Conservation (phyloP, 1,284 basidiomycete species). For the Ganoderma sp. region DNA sequence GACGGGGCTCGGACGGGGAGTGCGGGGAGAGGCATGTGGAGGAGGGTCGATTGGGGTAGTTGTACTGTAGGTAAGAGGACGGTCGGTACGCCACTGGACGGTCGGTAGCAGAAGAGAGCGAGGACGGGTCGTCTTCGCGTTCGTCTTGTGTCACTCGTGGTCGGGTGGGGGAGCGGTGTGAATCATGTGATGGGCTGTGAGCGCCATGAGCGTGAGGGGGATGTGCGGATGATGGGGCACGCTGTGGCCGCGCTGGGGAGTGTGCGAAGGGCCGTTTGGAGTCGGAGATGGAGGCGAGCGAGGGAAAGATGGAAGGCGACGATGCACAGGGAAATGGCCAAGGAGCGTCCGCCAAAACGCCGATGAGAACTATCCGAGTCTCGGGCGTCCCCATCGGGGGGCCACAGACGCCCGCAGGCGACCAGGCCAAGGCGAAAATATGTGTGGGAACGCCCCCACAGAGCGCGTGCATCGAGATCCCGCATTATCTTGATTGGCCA, state of each 20-base stretch:
- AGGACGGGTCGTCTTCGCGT: constrained; percentile 3
- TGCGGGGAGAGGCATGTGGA: constrained; percentile 7
- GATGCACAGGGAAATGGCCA: constrained; percentile 27
- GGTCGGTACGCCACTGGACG: constrained; percentile 2
- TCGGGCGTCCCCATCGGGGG: constrained; percentile 26
- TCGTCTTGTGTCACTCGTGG: constrained; percentile 7
- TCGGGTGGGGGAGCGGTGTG: not conserved
- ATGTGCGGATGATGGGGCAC: constrained; percentile 4
- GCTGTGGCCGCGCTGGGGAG: constrained; percentile 4
- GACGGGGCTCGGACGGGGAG: constrained; percentile 1
- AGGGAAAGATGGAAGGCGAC: constrained; percentile 33
- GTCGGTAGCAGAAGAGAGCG: constrained; percentile 7
- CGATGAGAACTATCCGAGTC: constrained; percentile 33
- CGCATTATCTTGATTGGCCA: constrained; percentile 35
- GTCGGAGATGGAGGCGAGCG: constrained; percentile 29
- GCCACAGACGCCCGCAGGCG: constrained; percentile 15
- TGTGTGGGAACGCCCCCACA: constrained; percentile 15
- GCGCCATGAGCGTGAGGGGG: constrained; percentile 9
- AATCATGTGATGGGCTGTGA: constrained; percentile 23
- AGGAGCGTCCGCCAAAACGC: constrained; percentile 31
- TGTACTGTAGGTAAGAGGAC: not conserved
- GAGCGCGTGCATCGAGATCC: constrained; percentile 34
- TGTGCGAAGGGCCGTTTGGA: constrained; percentile 21
- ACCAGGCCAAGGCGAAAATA: constrained; percentile 18
- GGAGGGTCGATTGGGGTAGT: not conserved